Base-by-base conservation (phyloP, 2,329 filamentous ascomycete species). In the Hypocreales sp. region DNA sequence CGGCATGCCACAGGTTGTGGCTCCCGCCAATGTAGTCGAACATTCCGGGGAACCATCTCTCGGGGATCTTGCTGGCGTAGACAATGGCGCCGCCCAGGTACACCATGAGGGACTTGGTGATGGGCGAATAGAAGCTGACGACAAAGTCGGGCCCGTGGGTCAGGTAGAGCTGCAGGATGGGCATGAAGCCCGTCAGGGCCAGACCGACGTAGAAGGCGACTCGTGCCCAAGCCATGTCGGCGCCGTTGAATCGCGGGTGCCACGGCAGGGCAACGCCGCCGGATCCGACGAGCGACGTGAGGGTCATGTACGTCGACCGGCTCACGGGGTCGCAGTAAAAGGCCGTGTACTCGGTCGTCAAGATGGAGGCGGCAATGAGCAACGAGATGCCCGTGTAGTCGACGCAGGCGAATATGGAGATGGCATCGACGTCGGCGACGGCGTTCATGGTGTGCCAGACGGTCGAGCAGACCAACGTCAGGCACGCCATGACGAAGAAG, bases 391-490 rank as follows among this genome's bases (percentile, higher is more conserved):
- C 90, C 0, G 90, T 95, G 56, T 98, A 98, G 53, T 98, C 90
- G 32, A 98, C 84, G 50, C 90, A 98, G 12, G 90, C 90, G 45
- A 98, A 95, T 35, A 84, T 79, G 48, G 92, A 90, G 56, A 98
- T 79, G 22, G 92, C 70, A 13, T 74, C 72, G 44, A 92, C 76
- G 40, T 92, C 81, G 12, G 87, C 84, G 29, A 95, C 92, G 42
- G 82, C 83, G 58, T 87, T 93, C 84, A 98, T 95, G 15, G 90
- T 94, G 58, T 98, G 90, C 90, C 90, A 98, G 46, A 95, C 74
- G 36, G 79, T 87, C 35, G 80, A 92, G 72, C 90, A 98, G 47
- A 87, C 73, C 30, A 98, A 70, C 45, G 87, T 95, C 53, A 95
- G 84, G 61, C 77, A 84, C 24, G 90, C 90, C 25, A 87, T 90